phyloP scores from a whole-genome alignment of 2,329 filamentous ascomycete species.

The Biscogniauxia sp. region DNA sequence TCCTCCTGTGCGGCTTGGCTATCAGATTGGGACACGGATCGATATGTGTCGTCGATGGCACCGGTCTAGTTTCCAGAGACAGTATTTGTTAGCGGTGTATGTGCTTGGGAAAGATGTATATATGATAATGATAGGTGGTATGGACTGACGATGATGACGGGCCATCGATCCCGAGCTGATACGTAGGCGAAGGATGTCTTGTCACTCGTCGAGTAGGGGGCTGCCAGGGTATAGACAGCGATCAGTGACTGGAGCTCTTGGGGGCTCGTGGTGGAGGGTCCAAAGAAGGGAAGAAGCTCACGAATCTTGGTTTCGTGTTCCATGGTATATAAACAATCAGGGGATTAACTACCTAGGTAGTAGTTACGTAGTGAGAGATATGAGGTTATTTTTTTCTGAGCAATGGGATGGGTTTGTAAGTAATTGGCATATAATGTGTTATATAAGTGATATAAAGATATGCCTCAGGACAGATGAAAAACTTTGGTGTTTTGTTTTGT shows the following conservation, averaged over 20 bases:
- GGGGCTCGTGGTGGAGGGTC: background rate
- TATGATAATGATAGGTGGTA: background rate
- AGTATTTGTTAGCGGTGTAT: slow-evolving; percentile 18
- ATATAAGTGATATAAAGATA: background rate
- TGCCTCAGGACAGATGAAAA: background rate
- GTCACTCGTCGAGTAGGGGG: slow-evolving; percentile 76
- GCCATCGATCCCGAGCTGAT: slow-evolving; percentile 87
- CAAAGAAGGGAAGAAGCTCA: slow-evolving; percentile 40
- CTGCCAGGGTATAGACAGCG: slow-evolving; percentile 40
- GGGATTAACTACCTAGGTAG: too few species aligned
- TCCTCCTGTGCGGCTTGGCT: slow-evolving; percentile 68
- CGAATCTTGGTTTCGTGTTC: slow-evolving; percentile 67
- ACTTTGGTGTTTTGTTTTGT: slow-evolving; percentile 32
- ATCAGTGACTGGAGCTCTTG: background rate
- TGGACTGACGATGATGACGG: slow-evolving; percentile 79
- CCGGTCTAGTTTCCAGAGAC: slow-evolving; percentile 60
- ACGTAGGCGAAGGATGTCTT: slow-evolving; percentile 81
- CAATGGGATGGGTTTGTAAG: too few species aligned
- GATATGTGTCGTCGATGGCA: slow-evolving; percentile 92
- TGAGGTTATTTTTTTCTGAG: too few species aligned
- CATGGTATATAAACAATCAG: background rate
- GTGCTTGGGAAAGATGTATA: background rate
- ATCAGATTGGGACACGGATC: slow-evolving; percentile 57
- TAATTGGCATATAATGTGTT: too few species aligned
- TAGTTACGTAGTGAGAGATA: too few species aligned